These are phyloP conservation scores for Fomitopsis pinicola DNA, from an alignment of 1,284 basidiomycete genomes.

Conservation along the genomic window DNA sequence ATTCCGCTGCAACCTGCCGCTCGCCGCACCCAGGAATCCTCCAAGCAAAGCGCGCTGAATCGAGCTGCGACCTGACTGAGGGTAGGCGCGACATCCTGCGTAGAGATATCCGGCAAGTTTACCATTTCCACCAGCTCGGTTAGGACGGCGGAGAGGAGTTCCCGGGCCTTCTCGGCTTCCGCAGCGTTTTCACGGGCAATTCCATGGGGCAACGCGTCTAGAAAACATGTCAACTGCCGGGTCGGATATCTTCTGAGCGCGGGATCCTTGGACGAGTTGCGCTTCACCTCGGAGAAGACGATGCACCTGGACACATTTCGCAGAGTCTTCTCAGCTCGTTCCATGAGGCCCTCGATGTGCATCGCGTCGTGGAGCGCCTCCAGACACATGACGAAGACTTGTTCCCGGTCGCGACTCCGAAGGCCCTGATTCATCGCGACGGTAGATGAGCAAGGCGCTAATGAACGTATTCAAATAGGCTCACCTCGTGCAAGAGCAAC, in stretches of 20 bases:
- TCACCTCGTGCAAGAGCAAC: slow-evolving; percentile 74
- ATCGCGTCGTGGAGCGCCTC: slow-evolving; percentile 81
- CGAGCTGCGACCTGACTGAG: slow-evolving; percentile 78
- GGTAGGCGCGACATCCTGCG: slow-evolving; percentile 56
- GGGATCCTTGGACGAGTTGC: slow-evolving; percentile 48
- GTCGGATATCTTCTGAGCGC: slow-evolving; percentile 50
- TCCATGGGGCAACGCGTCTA: slow-evolving; percentile 72
- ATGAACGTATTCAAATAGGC: slow-evolving; percentile 9
- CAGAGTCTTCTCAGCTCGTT: slow-evolving; percentile 66
- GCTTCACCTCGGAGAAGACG: slow-evolving; percentile 63
- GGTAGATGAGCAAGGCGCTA: not conserved
- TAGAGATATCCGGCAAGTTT: slow-evolving; percentile 38
- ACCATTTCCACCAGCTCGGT: slow-evolving; percentile 63
- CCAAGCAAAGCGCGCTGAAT: slow-evolving; percentile 82
- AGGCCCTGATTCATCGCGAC: slow-evolving; percentile 46
- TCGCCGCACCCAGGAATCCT: slow-evolving; percentile 86
- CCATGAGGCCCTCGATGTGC: slow-evolving; percentile 65
- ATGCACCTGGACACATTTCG: slow-evolving; percentile 65
- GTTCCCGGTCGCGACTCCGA: slow-evolving; percentile 71
- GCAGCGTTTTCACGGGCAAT: slow-evolving; percentile 61
- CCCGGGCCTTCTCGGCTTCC: slow-evolving; percentile 57
- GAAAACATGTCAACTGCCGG: slow-evolving; percentile 63
- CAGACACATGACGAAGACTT: slow-evolving; percentile 66
- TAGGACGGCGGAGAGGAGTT: slow-evolving; percentile 60
- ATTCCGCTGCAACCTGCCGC: slow-evolving; percentile 86